Evolutionary conservation across 148 eudicot genomes (phyloP), one percentile per base, ranked within the genome.

Genomic region (Fallopia convolvulus): DNA sequence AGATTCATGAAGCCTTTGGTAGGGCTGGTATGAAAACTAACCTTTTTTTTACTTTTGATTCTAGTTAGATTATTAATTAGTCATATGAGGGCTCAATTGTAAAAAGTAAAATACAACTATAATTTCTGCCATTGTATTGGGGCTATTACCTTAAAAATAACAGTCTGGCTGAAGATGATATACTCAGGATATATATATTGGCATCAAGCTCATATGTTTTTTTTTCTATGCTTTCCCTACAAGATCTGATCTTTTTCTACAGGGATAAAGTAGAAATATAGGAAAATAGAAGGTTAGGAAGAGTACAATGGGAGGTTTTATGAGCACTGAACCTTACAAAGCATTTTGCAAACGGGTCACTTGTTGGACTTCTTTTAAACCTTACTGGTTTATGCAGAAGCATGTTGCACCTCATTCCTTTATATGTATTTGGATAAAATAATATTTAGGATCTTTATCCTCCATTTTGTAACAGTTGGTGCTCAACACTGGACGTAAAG

Each of bases 1-100:
- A 95, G 87, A 95, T 95, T 79, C 87, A 86, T 80, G 88, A 92
- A 74, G 89, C 97, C 80, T 95, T 95, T 83, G 91, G 90, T 50
- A 81, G 42, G 83, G 83, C 90, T 78, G 97, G 99, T 95, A 91
- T 83, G 90, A 75, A 48, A 58, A 80, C 70, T 53, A 18, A 74
- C 47, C 75, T 48, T 61, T 60, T 60, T 60, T 23, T 23, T 14
- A 3, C 13, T 61, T 26, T 30, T 23, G 0, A 11, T 61, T 2
- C 17, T 61, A 30, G 15, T 61, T 61, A 8, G 26, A 55, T 55
- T 55, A 20, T 55, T 8, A 61, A 1, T 26, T 61, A 23, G 36
- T 61, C 26, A 61, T 30, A 30, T 0, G 36, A 61, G 70, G 8
- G 9, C 39, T 30, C 36, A 61, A 61, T 26, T 26, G 5, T 9